Evolutionary conservation across 345 rosid genomes (phyloP).

Genomic region (Diplotaxis tenuifolia): DNA sequence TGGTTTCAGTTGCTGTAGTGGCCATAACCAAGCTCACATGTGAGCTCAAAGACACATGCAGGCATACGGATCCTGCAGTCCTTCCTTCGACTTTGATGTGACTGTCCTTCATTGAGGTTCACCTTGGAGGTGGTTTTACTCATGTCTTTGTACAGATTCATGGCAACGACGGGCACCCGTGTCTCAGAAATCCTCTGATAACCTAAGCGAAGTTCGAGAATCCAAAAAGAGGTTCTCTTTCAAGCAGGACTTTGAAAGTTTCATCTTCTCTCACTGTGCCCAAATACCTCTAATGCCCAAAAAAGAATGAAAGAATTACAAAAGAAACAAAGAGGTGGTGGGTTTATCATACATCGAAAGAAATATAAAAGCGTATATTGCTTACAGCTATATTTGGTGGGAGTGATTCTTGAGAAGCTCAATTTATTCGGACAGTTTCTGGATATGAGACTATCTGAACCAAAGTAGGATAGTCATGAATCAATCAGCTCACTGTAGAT

Average conservation of each 20-base stretch:
- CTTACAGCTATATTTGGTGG: slow-evolving; percentile 88
- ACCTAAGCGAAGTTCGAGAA: neutral
- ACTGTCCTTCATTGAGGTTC: neutral
- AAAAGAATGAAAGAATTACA: slow-evolving; percentile 5
- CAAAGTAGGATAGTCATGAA: neutral
- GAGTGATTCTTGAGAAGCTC: slow-evolving; percentile 85
- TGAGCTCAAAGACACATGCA: neutral
- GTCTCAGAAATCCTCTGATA: neutral
- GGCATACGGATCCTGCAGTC: neutral
- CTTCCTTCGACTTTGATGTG: neutral
- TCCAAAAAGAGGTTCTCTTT: slow-evolving; percentile 14
- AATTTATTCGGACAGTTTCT: slow-evolving; percentile 70
- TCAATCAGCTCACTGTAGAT: neutral
- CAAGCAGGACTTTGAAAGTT: slow-evolving; percentile 68
- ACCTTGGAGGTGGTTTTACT: neutral
- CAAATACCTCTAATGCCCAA: slow-evolving; percentile 63
- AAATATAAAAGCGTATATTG: neutral
- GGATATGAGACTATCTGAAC: slow-evolving; percentile 59
- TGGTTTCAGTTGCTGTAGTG: neutral
- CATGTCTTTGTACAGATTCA: neutral
- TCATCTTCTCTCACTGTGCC: slow-evolving; percentile 89
- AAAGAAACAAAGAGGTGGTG: slow-evolving; percentile 3
- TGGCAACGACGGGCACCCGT: neutral
- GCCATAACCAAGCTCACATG: neutral
- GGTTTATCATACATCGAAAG: neutral